Base-by-base conservation (phyloP, 768 basidiomycete species). In the Sutorius australiensis region DNA sequence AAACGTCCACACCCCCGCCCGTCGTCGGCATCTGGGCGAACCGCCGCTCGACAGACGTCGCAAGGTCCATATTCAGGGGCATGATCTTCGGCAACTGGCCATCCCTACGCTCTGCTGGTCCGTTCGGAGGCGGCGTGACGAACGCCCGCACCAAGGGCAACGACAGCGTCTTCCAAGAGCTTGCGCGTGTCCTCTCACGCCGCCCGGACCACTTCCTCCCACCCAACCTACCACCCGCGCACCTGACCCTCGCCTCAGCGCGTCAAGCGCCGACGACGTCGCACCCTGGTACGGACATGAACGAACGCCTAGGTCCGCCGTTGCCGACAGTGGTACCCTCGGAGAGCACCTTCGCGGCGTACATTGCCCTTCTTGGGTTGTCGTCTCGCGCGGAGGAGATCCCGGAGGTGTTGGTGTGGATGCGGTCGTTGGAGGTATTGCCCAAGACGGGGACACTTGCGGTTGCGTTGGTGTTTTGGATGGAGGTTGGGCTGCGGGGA, bases 341-440 rank as follows among this genome's bases (percentile, higher is more conserved):
- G 48, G 79, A 80, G 58, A 62, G 61, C 30, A 75, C 78, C 16
- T 90, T 81, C 55, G 73, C 76, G 24, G 64, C 80, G 12, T 85
- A 86, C 53, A 74, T 91, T n/a, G 61, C 76, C 46, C 72, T 90
- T 4, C 74, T 90, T 7, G 85, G 82, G 1, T 64, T 78, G 5
- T 73, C 74, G 12, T 69, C 72, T 1, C 72, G 73, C 2, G 74
- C 79, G 9, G 62, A 69, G 0, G 86, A 91, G 66, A 84, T 93
- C 28, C 84, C 89, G 0, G 74, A 79, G 12, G 74, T 75, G 12
- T 66, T 93, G 1, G 81, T 80, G 17, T 92, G 92, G 89, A 91
- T 90, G 89, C 77, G 78, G 7, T 74, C 72, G 14, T 59, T 90
- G 36, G 67, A 67, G 0, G 69, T 92, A 11, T 36, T 46, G 39